Conservation (phyloP, 140 eudicot genomes). For the Anethum foeniculum region DNA sequence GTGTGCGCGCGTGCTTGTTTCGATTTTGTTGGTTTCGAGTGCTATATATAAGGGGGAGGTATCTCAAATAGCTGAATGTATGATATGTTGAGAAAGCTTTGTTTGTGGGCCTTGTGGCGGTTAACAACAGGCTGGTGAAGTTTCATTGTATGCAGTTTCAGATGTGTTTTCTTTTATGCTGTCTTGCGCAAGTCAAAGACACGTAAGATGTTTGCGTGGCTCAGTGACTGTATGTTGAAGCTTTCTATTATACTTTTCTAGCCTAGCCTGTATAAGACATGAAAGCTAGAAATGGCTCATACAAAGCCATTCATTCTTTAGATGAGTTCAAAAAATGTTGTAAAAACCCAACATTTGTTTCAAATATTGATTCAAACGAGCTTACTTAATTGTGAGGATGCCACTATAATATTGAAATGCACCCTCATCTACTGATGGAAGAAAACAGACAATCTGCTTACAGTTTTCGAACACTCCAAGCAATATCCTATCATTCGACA, state of each 20-base stretch:
- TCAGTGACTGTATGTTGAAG: not conserved
- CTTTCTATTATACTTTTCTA: not conserved
- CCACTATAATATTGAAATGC: not conserved
- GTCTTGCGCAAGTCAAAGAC: not conserved
- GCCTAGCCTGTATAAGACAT: not conserved
- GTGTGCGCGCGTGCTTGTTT: too few relatives aligned
- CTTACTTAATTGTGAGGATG: not conserved
- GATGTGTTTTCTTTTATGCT: not conserved
- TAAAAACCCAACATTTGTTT: too few relatives aligned
- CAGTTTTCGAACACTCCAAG: not conserved
- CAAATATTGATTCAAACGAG: too few relatives aligned
- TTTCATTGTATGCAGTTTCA: not conserved
- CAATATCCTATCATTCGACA: not conserved
- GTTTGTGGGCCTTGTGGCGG: slow-evolving; percentile 1
- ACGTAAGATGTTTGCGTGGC: not conserved
- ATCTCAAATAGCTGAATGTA: not conserved
- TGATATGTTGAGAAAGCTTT: not conserved
- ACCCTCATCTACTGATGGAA: not conserved
- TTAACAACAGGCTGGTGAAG: slow-evolving; percentile 3
- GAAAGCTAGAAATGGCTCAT: not conserved
- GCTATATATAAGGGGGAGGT: not conserved
- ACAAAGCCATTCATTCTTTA: not conserved
- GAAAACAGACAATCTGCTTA: not conserved
- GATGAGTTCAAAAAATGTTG: too few relatives aligned
- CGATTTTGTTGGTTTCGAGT: not conserved